Evolutionary conservation across 495 filamentous ascomycete species (phyloP).

Genomic region (Aspergillus sclerotioniger): DNA sequence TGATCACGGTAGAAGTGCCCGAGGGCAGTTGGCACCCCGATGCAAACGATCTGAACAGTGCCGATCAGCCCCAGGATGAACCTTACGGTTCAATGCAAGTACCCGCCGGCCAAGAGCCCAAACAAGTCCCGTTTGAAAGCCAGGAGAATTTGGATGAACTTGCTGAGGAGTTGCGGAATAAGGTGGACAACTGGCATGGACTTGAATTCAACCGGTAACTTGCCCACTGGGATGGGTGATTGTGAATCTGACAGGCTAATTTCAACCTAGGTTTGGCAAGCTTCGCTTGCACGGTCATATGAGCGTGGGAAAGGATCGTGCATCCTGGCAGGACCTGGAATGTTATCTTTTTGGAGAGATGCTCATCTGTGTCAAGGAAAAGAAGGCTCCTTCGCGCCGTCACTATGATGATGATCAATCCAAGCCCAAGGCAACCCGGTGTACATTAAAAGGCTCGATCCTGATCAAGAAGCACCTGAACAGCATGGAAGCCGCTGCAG

Average conservation of each 20-base stretch:
- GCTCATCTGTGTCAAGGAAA: constrained; percentile 99
- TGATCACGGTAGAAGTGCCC: constrained; percentile 91
- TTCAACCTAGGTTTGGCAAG: constrained; percentile 74
- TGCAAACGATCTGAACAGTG: constrained; percentile 70
- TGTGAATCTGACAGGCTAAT: constrained; percentile 10
- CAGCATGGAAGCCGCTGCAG: constrained; percentile 68
- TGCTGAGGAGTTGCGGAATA: constrained; percentile 77
- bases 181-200: constrained; percentile 98
- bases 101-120: constrained; percentile 31
- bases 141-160: constrained; percentile 74
- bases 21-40: constrained; percentile 90
- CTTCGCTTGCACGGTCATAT: constrained; percentile 88
- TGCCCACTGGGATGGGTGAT: background rate
- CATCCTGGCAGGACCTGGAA: constrained; percentile 97
- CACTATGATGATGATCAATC: constrained; percentile 54
- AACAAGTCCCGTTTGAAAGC: constrained; percentile 43
- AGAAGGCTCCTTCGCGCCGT: constrained; percentile 62
- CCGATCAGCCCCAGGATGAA: constrained; percentile 52
- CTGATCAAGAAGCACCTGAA: constrained; percentile 98
- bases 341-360: constrained; percentile 98
- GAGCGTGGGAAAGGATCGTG: constrained; percentile 91
- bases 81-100: constrained; percentile 32
- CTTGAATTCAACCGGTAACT: constrained; percentile 85
- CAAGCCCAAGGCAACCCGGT: constrained; percentile 65
- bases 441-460: constrained; percentile 95